Evolutionary conservation across 352 stramenopile species (phyloP), one percentile per base, ranked within the genome.

Genomic region (Globisporangium nagaii): DNA sequence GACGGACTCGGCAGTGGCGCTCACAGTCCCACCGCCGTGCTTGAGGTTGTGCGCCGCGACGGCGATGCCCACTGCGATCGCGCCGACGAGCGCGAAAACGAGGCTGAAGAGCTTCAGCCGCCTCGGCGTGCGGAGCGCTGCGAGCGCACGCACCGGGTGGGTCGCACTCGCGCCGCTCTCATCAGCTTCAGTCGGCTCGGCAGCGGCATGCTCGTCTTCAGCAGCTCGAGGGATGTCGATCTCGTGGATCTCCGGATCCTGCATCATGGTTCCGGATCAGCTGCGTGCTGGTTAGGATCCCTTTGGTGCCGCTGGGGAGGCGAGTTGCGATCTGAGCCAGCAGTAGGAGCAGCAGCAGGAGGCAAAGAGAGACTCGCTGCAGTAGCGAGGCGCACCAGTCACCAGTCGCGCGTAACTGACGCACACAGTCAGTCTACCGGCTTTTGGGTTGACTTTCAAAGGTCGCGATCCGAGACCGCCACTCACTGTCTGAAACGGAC

Each of bases 11-110:
- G n/a, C 56, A 8, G 5, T 40, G 11, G 2, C 62, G n/a, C 7
- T 62, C 7, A 20, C 22, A n/a, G 17, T 6, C 19, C 31, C 11
- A 19, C 11, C 15, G 10, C 12, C 13, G 11, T 17, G 15, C 27
- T 19, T 32, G 4, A 34, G 20, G 22, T 55, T 42, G 49, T 55
- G 28, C 2, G 35, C 24, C 12, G 40, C 46, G 41, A 47, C 8
- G 2, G 42, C 58, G 13, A 70, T 45, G 30, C 53, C 62, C n/a
- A 71, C 41, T 0, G 56, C 64, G 36, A 71, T 13, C 2, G 39
- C 25, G 8, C 56, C 36, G 11, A 71, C 10, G 4, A 60, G 31
- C 8, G 56, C 48, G 15, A 68, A 22, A 13, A 63, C 24, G 22
- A 54, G 39, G 8, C 60, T 37, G 12, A 69, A 11, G 12, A 66